Conservation (phyloP, 257 asterid species). For the Craterostigma plantagineum region DNA sequence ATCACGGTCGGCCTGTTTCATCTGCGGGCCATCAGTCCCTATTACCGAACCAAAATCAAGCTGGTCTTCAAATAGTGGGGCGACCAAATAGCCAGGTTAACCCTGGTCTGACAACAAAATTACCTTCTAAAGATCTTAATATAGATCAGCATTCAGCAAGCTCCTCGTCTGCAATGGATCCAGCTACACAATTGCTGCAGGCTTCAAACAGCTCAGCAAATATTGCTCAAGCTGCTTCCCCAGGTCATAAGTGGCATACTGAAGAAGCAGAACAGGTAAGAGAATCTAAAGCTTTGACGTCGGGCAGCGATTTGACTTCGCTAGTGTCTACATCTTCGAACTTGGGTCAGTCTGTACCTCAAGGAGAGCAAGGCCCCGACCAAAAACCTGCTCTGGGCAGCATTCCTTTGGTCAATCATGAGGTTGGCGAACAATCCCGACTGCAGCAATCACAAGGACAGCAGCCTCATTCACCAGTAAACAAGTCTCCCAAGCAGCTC, state of each 20-base stretch:
- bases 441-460: conserved; percentile 24
- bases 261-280: conserved; percentile 27
- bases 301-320: conserved; percentile 24
- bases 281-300: conserved; percentile 23
- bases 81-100: conserved; percentile 30
- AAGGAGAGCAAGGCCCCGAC: conserved; percentile 30
- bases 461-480: conserved; percentile 22
- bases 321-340: conserved; percentile 24
- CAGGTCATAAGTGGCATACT: conserved; percentile 28
- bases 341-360: conserved; percentile 27
- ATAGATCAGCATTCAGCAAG: conserved; percentile 25
- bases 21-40: conserved; percentile 25
- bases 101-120: conserved; percentile 21
- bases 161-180: conserved; percentile 28
- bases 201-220: conserved; percentile 21
- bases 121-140: conserved; percentile 31
- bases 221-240: conserved; percentile 15
- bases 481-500: conserved; percentile 17
- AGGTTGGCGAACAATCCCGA: conserved; percentile 27
- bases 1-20: conserved; percentile 25
- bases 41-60: conserved; percentile 29
- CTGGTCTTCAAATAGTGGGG: conserved; percentile 25
- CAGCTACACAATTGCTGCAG: conserved; percentile 18
- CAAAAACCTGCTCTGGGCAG: conserved; percentile 34
- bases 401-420: conserved; percentile 24